Conservation (phyloP, 2,329 filamentous ascomycete species). For the Pyricularia sp. region DNA sequence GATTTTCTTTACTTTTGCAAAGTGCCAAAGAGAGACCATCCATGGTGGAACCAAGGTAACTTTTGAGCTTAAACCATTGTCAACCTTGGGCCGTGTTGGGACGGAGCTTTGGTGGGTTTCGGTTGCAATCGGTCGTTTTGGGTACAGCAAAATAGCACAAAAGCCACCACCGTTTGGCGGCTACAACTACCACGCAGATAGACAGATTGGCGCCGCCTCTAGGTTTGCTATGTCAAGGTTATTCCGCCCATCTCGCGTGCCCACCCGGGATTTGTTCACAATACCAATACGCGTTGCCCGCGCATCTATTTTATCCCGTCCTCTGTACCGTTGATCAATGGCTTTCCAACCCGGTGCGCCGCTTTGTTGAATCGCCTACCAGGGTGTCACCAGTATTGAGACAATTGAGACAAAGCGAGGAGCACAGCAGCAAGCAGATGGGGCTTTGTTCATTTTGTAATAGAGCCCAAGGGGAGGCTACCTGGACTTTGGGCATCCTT, state of each 20-base stretch:
- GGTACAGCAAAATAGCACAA: neutral
- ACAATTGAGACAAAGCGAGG: neutral
- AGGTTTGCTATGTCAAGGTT: neutral
- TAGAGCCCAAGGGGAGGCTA: neutral
- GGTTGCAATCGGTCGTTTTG: neutral
- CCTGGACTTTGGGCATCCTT: neutral
- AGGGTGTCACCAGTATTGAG: neutral
- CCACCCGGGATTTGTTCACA: neutral
- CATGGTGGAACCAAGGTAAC: neutral
- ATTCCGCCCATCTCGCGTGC: neutral
- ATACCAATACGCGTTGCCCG: neutral
- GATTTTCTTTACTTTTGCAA: neutral
- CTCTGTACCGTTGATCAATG: neutral
- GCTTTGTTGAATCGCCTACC: neutral
- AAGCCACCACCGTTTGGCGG: neutral
- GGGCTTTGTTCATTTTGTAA: neutral
- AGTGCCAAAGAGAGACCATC: neutral
- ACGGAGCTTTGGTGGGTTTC: neutral
- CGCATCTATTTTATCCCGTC: neutral
- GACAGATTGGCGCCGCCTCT: neutral
- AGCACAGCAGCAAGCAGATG: neutral
- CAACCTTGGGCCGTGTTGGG: neutral
- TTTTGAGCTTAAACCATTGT: neutral
- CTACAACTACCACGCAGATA: neutral
- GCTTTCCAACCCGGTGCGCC: neutral